Conservation (phyloP, 768 basidiomycete genomes). For the Leccinellum albellum region DNA sequence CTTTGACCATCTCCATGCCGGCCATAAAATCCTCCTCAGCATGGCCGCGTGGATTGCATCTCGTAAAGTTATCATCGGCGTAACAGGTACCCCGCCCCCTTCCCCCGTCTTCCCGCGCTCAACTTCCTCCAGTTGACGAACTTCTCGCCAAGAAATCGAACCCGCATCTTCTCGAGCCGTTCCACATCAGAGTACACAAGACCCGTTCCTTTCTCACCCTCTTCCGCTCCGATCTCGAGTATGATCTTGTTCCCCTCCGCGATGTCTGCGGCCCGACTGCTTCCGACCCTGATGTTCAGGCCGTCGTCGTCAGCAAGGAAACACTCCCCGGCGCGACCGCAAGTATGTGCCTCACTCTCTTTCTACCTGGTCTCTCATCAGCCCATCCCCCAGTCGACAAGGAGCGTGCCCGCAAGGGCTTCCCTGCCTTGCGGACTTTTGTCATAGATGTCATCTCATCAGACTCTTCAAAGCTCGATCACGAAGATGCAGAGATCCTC, state of each 20-base stretch:
- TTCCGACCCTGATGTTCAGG: slow-evolving; percentile 85
- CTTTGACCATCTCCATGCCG: slow-evolving; percentile 96
- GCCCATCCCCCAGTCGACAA: slow-evolving; percentile 50
- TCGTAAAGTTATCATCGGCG: slow-evolving; percentile 82
- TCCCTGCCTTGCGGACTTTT: slow-evolving; percentile 63
- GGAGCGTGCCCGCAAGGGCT: slow-evolving; percentile 48
- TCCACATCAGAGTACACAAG: slow-evolving; percentile 49
- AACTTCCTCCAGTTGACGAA: slow-evolving; percentile 50
- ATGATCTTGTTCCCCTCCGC: slow-evolving; percentile 67
- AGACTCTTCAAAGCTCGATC: slow-evolving; percentile 52
- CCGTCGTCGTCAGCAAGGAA: slow-evolving; percentile 87
- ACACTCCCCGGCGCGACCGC: slow-evolving; percentile 72
- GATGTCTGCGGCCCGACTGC: slow-evolving; percentile 94
- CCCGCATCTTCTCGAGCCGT: slow-evolving; percentile 59
- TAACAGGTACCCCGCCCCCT: slow-evolving; percentile 57
- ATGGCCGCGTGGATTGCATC: slow-evolving; percentile 83
- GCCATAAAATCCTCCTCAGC: slow-evolving; percentile 94
- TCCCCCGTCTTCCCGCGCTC: slow-evolving; percentile 5
- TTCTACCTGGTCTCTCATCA: not conserved
- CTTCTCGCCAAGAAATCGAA: slow-evolving; percentile 72
- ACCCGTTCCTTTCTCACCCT: slow-evolving; percentile 68
- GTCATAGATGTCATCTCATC: slow-evolving; percentile 89
- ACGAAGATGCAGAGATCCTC: slow-evolving; percentile 63
- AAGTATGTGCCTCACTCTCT: slow-evolving; percentile 42
- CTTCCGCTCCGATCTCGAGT: slow-evolving; percentile 62